phyloP scores from a whole-genome alignment of 495 filamentous ascomycete species.

The Podospora anserina region DNA sequence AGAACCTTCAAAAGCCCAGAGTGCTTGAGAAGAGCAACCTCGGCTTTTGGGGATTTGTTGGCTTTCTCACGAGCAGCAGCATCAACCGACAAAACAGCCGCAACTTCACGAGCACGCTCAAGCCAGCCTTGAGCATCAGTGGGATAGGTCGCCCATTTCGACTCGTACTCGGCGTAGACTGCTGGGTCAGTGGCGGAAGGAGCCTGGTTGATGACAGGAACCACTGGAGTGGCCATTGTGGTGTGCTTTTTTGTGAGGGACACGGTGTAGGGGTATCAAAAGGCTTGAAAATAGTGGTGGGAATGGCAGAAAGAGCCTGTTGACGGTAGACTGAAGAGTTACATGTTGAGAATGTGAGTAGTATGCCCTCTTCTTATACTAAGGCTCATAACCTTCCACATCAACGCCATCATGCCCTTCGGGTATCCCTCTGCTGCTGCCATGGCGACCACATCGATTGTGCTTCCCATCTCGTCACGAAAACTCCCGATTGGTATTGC shows the following conservation, averaged over 20 bases:
- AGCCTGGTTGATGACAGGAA: constrained; percentile 13
- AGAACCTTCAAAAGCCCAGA: constrained; percentile 55
- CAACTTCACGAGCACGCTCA: constrained; percentile 50
- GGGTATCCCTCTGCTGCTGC: background rate
- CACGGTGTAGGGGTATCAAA: background rate
- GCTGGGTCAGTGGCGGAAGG: constrained; percentile 47
- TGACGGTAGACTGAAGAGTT: background rate
- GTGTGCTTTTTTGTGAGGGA: constrained; percentile 10
- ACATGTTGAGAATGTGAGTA: background rate
- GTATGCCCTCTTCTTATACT: background rate
- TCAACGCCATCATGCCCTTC: background rate
- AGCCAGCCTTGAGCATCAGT: constrained; percentile 48
- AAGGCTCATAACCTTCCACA: background rate
- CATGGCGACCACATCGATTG: background rate
- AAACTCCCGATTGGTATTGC: constrained; percentile 1
- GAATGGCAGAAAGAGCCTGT: background rate
- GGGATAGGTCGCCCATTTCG: constrained; percentile 48
- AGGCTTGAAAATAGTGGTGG: background rate
- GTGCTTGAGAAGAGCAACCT: constrained; percentile 55
- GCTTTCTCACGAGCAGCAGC: constrained; percentile 52
- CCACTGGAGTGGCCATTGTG: background rate
- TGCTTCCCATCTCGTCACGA: background rate
- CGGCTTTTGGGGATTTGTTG: constrained; percentile 55
- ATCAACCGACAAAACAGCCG: constrained; percentile 51
- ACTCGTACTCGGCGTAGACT: constrained; percentile 48